Base-by-base conservation (phyloP, 768 basidiomycete species). In the Cystobasidium ongulense region DNA sequence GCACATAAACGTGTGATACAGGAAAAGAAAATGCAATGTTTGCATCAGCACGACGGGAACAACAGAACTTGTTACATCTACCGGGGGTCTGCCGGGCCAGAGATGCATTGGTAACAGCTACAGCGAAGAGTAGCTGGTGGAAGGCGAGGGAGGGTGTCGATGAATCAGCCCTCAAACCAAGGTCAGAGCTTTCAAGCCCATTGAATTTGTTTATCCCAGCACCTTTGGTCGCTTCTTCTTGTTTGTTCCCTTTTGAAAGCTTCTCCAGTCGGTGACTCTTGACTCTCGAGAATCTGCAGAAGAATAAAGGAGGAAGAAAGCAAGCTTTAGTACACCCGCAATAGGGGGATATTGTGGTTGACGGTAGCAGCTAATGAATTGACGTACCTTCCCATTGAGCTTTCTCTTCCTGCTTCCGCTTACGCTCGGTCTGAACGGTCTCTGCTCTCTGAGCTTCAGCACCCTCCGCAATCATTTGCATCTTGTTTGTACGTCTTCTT, bases 361-460 rank as follows among this genome's bases (percentile, higher is more conserved):
- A 15, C 25, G 21, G 35, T 29, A 70, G 3, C 7, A 61, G 57
- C 27, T 8, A 27, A 70, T 3, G 29, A 53, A 10, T 78, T 82
- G 38, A 76, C 80, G 41, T 76, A 92, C 92, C 91, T 84, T 95
- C 92, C 92, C 92, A 96, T 29, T 81, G 82, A 77, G 88, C 89
- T 77, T 94, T 91, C 5, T 93, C 90, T 77, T 94, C 91, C 0
- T 85, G 89, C 82, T 95, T 95, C 67, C 92, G 85, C 81, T 95
- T 95, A 82, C 82, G 87, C 39, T 86, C 78, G 27, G 84, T 82
- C 13, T 89, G 84, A 77, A 93, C 93, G 72, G 92, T 91, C 65
- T 96, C 92, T 80, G 91, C 92, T 84, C 89, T 90, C 78, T 88
- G 85, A n/a, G 93, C 93, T 80, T 95, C 92, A 3, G 93, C 83